A percentile compares a stretch with the other conserved stretches of the same genome.
Evolutionary conservation across 192 early-diverging fungal genomes (phyloP).

Genomic region (Entophlyctis luteolus): DNA sequence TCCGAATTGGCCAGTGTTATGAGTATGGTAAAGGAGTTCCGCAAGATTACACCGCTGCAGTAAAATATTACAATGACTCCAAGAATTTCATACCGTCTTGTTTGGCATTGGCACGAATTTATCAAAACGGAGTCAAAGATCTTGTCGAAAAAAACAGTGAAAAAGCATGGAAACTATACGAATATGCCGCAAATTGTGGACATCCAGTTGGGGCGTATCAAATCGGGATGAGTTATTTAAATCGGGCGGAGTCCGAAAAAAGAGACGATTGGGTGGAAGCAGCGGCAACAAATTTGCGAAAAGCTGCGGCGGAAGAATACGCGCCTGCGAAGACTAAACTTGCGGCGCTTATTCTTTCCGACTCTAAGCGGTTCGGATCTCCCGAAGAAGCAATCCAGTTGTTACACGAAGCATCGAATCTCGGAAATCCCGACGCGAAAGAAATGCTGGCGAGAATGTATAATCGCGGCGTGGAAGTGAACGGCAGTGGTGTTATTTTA

Average conservation of each 20-base stretch:
- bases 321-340: constrained; percentile 14
- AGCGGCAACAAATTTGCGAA: background rate
- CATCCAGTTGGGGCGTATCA: background rate
- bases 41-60: constrained; percentile 17
- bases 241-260: background rate
- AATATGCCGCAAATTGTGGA: constrained; percentile 1
- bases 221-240: background rate
- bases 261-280: background rate
- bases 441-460: constrained; percentile 15
- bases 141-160: background rate
- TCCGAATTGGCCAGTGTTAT: constrained; percentile 11
- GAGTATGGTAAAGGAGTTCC: constrained; percentile 24
- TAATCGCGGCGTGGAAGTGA: constrained; percentile 15
- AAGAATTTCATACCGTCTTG: background rate
- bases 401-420: background rate
- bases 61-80: constrained; percentile 11
- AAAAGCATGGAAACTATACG: constrained; percentile 1
- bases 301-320: background rate
- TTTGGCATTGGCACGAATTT: background rate
- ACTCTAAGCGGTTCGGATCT: background rate
- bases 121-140: background rate
- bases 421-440: constrained; percentile 15
- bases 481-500: background rate
- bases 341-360: background rate
- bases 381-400: constrained; percentile 10